A percentile compares a stretch with the other conserved stretches of the same genome.
phyloP scores from a whole-genome alignment of 1,284 basidiomycete species.

The Pseudozyma flocculosa region DNA sequence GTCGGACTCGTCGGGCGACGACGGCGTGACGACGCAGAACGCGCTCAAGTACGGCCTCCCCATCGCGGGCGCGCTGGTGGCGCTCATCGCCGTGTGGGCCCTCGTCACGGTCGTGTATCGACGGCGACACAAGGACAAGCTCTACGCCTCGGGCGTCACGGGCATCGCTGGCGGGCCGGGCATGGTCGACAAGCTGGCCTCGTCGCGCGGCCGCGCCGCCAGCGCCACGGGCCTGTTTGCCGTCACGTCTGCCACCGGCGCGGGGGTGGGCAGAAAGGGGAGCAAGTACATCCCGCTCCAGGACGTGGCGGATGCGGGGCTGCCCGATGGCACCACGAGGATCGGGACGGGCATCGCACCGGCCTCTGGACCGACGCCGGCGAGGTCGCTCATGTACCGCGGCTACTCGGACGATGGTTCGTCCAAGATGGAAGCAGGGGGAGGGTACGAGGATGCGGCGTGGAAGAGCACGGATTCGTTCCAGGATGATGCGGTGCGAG shows the following conservation, averaged over 20 bases:
- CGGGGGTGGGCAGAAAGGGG: not conserved
- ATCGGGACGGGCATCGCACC: not conserved
- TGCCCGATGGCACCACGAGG: not conserved
- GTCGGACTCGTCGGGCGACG: conserved; percentile 3
- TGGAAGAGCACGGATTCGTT: too few species aligned
- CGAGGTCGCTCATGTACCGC: too few species aligned
- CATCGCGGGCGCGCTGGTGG: conserved; percentile 21
- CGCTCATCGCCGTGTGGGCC: conserved; percentile 18
- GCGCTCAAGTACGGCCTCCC: conserved; percentile 30
- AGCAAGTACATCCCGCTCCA: not conserved
- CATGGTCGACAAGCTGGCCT: not conserved
- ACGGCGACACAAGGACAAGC: not conserved
- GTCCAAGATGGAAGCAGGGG: too few species aligned
- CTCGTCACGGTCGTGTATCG: conserved; percentile 7
- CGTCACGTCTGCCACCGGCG: not conserved
- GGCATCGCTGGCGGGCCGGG: not conserved
- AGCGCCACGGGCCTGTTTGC: not conserved
- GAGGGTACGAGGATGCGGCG: too few species aligned
- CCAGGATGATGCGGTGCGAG: too few species aligned
- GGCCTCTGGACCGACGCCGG: not conserved
- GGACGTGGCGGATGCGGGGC: not conserved
- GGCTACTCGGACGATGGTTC: not conserved
- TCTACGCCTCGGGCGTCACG: not conserved
- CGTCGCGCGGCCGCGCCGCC: not conserved
- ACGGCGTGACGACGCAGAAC: conserved; percentile 1